A percentile compares a stretch with the other conserved stretches of the same genome.
Evolutionary conservation across 352 stramenopile species (phyloP).

Genomic region (Globisporangium rhizosaccharum): DNA sequence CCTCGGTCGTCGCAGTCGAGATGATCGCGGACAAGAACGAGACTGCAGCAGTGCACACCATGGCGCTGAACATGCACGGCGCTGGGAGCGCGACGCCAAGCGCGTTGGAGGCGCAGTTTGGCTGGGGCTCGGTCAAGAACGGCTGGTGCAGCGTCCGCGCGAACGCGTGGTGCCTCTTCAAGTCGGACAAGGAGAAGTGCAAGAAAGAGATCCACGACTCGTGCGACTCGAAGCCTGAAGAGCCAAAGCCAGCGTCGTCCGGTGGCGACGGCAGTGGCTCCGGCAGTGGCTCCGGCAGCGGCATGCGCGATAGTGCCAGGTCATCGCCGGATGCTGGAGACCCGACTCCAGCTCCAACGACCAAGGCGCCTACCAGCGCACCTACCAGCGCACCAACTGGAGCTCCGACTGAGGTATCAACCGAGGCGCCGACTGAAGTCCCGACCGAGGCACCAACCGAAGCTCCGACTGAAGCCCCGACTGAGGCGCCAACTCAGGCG

Average conservation of each 20-base stretch:
- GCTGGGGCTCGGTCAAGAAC: conserved; percentile 16
- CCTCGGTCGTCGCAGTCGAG: conserved; percentile 21
- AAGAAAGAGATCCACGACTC: conserved; percentile 20
- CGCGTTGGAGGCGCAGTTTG: conserved; percentile 19
- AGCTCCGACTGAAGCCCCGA: not conserved
- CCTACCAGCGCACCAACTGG: not conserved
- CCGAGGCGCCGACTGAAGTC: too few species aligned
- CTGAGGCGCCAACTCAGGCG: not conserved
- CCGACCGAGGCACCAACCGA: not conserved
- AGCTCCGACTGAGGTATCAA: not conserved
- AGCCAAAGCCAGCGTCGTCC: not conserved
- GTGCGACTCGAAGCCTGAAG: conserved; percentile 7
- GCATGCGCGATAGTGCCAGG: not conserved
- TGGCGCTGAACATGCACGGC: conserved; percentile 11
- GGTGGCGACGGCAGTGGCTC: conserved; percentile 9
- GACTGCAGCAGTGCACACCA: not conserved
- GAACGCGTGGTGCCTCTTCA: conserved; percentile 19
- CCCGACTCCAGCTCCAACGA: not conserved
- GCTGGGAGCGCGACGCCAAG: not conserved
- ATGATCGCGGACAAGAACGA: conserved; percentile 11
- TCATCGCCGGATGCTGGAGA: not conserved
- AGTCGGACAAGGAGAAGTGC: conserved; percentile 21
- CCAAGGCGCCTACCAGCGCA: too few species aligned
- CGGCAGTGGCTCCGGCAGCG: not conserved
- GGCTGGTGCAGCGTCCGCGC: conserved; percentile 24